Evolutionary conservation across 371 early-diverging fungal species (phyloP).

Genomic region (Rhizomucor miehei): DNA sequence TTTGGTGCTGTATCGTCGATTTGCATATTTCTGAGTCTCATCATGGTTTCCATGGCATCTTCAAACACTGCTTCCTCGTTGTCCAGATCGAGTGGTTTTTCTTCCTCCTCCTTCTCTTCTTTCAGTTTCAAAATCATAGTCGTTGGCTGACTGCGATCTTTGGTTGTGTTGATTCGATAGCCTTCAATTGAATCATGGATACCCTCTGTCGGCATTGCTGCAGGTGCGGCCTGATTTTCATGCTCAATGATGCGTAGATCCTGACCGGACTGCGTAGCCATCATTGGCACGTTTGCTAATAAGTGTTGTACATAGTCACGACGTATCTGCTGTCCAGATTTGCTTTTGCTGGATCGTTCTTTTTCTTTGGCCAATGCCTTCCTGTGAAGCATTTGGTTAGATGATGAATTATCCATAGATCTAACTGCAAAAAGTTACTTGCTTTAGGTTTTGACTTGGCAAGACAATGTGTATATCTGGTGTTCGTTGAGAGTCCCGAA

Average conservation of each 20-base stretch:
- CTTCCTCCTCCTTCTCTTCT: not conserved
- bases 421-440: too few relatives aligned
- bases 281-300: slow-evolving; percentile 22
- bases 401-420: too few relatives aligned
- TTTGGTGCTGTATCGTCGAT: slow-evolving; percentile 21
- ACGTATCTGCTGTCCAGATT: slow-evolving; percentile 15
- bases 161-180: slow-evolving; percentile 26
- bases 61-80: slow-evolving; percentile 23
- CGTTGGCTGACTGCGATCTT: slow-evolving; percentile 20
- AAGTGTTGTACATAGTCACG: slow-evolving; percentile 37
- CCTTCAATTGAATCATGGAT: slow-evolving; percentile 47
- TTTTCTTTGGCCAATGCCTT: slow-evolving; percentile 25
- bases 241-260: slow-evolving; percentile 36
- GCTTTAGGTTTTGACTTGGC: slow-evolving; percentile 32
- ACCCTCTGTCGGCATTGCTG: slow-evolving; percentile 7
- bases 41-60: slow-evolving; percentile 50
- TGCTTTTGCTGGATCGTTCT: slow-evolving; percentile 6
- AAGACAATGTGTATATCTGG: slow-evolving; percentile 25
- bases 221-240: not conserved
- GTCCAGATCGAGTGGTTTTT: slow-evolving; percentile 3
- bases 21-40: slow-evolving; percentile 42
- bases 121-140: slow-evolving; percentile 30
- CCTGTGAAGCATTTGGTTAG: slow-evolving; percentile 12
- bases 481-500: slow-evolving; percentile 23
- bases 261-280: slow-evolving; percentile 1